phyloP scores from a whole-genome alignment of 1,139 yeast species.

The Candida tropicalis region DNA sequence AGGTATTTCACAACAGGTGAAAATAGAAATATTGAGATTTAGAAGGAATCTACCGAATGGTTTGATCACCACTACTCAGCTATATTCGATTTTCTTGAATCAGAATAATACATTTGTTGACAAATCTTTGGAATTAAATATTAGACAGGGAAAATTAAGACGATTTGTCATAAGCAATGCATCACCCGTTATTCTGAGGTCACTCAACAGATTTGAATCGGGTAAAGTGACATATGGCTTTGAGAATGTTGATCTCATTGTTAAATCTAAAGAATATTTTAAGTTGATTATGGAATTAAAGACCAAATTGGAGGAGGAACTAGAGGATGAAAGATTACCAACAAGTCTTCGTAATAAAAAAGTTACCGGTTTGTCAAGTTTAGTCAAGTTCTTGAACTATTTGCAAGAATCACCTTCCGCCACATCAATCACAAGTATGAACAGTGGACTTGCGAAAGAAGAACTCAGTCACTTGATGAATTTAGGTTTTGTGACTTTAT shows the following conservation, averaged over 20 bases:
- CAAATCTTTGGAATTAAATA: slow-evolving; percentile 36
- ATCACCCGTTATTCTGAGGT: slow-evolving; percentile 46
- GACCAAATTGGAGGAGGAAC: slow-evolving; percentile 3
- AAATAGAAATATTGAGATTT: slow-evolving; percentile 43
- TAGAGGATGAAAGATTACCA: neutral
- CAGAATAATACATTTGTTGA: slow-evolving; percentile 51
- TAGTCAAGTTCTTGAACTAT: slow-evolving; percentile 28
- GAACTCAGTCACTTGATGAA: slow-evolving; percentile 41
- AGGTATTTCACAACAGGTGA: slow-evolving; percentile 36
- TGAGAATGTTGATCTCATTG: slow-evolving; percentile 46
- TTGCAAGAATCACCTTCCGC: slow-evolving; percentile 32
- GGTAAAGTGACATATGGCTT: slow-evolving; percentile 48
- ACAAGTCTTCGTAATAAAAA: neutral
- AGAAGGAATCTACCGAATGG: slow-evolving; percentile 37
- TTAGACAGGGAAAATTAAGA: slow-evolving; percentile 36
- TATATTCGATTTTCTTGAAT: slow-evolving; percentile 41
- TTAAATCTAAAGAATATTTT: slow-evolving; percentile 28
- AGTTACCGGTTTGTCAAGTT: slow-evolving; percentile 11
- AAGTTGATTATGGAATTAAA: slow-evolving; percentile 19
- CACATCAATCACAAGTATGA: slow-evolving; percentile 27
- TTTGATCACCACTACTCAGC: slow-evolving; percentile 40
- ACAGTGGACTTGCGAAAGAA: slow-evolving; percentile 27
- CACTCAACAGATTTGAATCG: slow-evolving; percentile 32
- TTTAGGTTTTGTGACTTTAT: slow-evolving; percentile 58
- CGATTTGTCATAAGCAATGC: slow-evolving; percentile 49